These are phyloP conservation scores for Strobilomyces confusus DNA, from an alignment of 768 basidiomycete species.

Conservation along the genomic window DNA sequence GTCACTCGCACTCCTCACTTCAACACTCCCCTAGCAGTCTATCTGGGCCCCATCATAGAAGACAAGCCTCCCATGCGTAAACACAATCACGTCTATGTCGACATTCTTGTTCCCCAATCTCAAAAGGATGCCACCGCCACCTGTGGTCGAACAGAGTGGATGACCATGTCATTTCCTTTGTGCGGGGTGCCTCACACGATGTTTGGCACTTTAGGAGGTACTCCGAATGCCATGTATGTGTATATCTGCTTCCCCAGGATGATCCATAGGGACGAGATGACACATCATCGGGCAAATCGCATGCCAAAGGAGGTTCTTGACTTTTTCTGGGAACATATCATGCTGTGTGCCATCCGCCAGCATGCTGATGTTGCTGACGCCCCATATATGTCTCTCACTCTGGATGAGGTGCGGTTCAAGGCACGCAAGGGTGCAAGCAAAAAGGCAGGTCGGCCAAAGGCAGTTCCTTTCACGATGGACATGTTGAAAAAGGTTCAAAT, in stretches of 20 bases:
- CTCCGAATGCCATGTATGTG: neutral
- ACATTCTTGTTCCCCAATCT: no score
- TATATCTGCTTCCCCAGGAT: conserved; percentile 11
- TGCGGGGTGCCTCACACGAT: conserved; percentile 2
- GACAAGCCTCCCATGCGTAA: neutral
- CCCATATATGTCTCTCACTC: neutral
- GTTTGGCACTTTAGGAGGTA: neutral
- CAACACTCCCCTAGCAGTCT: neutral
- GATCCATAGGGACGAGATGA: neutral
- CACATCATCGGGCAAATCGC: neutral
- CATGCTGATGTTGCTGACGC: neutral
- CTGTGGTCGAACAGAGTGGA: neutral
- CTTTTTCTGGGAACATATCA: conserved; percentile 1
- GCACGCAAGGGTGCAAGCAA: neutral
- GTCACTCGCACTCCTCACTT: neutral
- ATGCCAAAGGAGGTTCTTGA: conserved; percentile 6
- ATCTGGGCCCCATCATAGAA: neutral
- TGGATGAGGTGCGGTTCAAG: neutral
- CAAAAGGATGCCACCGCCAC: neutral
- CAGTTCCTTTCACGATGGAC: neutral
- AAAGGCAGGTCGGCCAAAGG: neutral
- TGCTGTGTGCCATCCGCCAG: conserved; percentile 1
- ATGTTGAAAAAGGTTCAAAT: neutral
- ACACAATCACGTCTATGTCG: no score
- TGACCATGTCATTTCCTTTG: conserved; percentile 4